Conservation (phyloP, 805 yeast species). For the Saturnispora zaruensis region DNA sequence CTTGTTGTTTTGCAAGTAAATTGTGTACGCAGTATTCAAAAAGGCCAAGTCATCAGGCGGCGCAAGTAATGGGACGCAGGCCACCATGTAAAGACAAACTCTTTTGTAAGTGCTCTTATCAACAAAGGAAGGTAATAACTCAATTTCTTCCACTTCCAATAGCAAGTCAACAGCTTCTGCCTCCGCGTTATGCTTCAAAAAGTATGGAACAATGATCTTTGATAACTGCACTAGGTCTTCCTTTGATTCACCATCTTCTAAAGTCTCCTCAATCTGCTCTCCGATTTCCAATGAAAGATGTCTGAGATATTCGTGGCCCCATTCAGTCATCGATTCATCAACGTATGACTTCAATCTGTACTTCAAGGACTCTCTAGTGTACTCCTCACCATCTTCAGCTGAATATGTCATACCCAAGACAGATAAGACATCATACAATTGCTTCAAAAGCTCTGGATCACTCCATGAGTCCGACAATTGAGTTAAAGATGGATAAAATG, state of each 20-base stretch:
- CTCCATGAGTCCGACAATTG: constrained; percentile 64
- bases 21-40: constrained; percentile 78
- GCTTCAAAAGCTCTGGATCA: constrained; percentile 29
- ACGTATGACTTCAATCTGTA: constrained; percentile 52
- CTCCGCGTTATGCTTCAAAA: constrained; percentile 91
- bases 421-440: constrained; percentile 81
- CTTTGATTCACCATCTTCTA: constrained; percentile 25
- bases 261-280: constrained; percentile 57
- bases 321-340: constrained; percentile 55
- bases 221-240: constrained; percentile 50
- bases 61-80: constrained; percentile 93
- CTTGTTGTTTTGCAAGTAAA: constrained; percentile 70
- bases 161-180: constrained; percentile 96
- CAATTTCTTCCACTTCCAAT: constrained; percentile 82
- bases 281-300: constrained; percentile 95
- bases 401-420: constrained; percentile 93
- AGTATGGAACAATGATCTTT: constrained; percentile 75
- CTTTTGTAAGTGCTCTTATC: constrained; percentile 79
- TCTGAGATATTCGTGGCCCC: constrained; percentile 99
- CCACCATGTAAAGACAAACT: constrained; percentile 88
- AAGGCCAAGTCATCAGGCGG: constrained; percentile 89
- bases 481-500: constrained; percentile 66
- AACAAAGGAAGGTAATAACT: constrained; percentile 71
- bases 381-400: constrained; percentile 46
- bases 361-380: constrained; percentile 64